phyloP scores from a whole-genome alignment of 2,329 filamentous ascomycete species.

The Truncatella angustata region DNA sequence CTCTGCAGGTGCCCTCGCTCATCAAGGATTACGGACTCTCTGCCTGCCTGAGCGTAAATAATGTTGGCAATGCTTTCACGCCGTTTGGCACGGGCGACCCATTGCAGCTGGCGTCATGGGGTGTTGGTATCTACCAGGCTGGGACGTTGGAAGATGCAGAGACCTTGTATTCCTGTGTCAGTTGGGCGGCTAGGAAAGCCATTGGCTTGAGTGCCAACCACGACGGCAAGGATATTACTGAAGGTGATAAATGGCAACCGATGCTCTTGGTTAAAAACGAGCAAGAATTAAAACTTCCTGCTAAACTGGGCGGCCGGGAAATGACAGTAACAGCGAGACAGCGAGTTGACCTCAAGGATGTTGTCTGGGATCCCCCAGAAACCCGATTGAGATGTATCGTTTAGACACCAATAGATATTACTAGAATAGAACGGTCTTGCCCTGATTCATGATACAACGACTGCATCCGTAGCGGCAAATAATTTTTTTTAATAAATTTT shows the following conservation, averaged over 20 bases:
- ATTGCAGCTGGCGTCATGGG: constrained; percentile 58
- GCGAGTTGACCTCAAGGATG: constrained; percentile 29
- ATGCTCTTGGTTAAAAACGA: constrained; percentile 28
- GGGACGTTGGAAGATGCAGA: constrained; percentile 59
- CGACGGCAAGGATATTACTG: constrained; percentile 12
- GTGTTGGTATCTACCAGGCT: constrained; percentile 66
- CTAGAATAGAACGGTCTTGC: background rate
- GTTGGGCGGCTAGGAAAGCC: constrained; percentile 31
- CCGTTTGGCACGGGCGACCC: constrained; percentile 68
- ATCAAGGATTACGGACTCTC: constrained; percentile 57
- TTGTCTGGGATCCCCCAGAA: constrained; percentile 38
- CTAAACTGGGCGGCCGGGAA: constrained; percentile 8
- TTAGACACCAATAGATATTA: background rate
- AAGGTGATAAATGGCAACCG: constrained; percentile 19
- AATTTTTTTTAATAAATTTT: no score
- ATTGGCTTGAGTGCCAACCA: constrained; percentile 25
- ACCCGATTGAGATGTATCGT: constrained; percentile 22
- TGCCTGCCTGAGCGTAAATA: constrained; percentile 65
- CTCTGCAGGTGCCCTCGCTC: constrained; percentile 59
- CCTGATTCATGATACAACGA: no score
- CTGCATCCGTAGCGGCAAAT: no score
- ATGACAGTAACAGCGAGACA: constrained; percentile 24
- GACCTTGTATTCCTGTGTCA: constrained; percentile 47
- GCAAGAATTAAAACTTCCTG: constrained; percentile 19
- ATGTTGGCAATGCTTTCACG: constrained; percentile 74